Conservation (phyloP, 495 filamentous ascomycete species). For the Letharia columbiana region DNA sequence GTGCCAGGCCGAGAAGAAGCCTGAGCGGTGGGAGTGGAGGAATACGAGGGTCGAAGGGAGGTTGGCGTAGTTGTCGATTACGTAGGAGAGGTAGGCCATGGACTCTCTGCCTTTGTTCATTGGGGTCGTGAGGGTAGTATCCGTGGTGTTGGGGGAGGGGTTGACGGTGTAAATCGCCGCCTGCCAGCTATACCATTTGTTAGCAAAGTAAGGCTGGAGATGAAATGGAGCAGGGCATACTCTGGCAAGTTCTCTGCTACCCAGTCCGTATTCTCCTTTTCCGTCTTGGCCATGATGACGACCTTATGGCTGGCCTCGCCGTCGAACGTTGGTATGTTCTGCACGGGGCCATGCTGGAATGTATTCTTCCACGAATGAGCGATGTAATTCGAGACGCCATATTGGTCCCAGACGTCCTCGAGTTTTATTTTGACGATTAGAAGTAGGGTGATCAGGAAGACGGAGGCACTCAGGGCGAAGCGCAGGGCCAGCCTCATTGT, state of each 20-base stretch:
- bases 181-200: slow-evolving; percentile 33
- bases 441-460: slow-evolving; percentile 32
- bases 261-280: slow-evolving; percentile 36
- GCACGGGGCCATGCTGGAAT: slow-evolving; percentile 19
- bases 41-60: slow-evolving; percentile 43
- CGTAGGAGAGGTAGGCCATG: slow-evolving; percentile 44
- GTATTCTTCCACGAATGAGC: slow-evolving; percentile 28
- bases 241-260: slow-evolving; percentile 34
- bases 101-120: slow-evolving; percentile 42
- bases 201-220: slow-evolving; percentile 14
- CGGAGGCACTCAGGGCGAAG: slow-evolving; percentile 29
- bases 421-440: slow-evolving; percentile 35
- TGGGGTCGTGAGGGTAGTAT: slow-evolving; percentile 26
- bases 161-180: slow-evolving; percentile 53
- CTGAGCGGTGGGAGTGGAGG: slow-evolving; percentile 40
- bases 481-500: slow-evolving; percentile 37
- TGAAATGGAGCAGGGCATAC: slow-evolving; percentile 33
- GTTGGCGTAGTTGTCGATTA: slow-evolving; percentile 42
- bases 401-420: slow-evolving; percentile 38
- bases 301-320: slow-evolving; percentile 28
- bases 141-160: slow-evolving; percentile 39
- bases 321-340: slow-evolving; percentile 23
- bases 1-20: slow-evolving; percentile 36
- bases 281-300: slow-evolving; percentile 35
- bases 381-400: slow-evolving; percentile 39